Conservation (phyloP, 2,329 filamentous ascomycete species). For the Lachnellula occidentalis region DNA sequence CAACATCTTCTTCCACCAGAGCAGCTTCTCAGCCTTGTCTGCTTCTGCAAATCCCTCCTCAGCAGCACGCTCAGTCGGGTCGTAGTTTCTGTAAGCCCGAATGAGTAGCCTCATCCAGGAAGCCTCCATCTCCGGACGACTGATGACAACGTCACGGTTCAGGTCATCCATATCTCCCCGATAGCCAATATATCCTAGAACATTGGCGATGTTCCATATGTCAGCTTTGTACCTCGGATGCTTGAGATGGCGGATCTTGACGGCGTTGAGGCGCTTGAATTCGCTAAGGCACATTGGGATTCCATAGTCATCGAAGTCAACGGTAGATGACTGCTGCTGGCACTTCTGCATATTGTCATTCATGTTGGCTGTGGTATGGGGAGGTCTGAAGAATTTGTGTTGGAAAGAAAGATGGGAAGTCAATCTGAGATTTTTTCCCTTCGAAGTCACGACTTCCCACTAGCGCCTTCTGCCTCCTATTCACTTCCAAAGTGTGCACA, state of each 20-base stretch:
- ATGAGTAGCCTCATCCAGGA: not conserved
- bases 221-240: not conserved
- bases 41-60: not conserved
- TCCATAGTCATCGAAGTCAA: not conserved
- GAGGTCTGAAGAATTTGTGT: no score
- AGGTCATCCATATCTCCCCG: not conserved
- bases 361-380: no score
- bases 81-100: not conserved
- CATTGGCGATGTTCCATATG: not conserved
- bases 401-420: no score
- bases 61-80: not conserved
- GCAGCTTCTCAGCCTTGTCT: not conserved
- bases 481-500: no score
- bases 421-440: no score
- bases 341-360: no score
- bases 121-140: not conserved
- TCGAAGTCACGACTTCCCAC: no score
- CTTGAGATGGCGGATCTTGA: not conserved
- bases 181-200: not conserved
- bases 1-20: not conserved
- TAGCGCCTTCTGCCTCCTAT: no score
- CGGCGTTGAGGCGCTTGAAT: not conserved
- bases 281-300: not conserved
- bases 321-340: no score
- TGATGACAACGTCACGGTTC: not conserved